Conservation (phyloP, 371 early-diverging fungal genomes). For the Syncephalastrum contaminatum region DNA sequence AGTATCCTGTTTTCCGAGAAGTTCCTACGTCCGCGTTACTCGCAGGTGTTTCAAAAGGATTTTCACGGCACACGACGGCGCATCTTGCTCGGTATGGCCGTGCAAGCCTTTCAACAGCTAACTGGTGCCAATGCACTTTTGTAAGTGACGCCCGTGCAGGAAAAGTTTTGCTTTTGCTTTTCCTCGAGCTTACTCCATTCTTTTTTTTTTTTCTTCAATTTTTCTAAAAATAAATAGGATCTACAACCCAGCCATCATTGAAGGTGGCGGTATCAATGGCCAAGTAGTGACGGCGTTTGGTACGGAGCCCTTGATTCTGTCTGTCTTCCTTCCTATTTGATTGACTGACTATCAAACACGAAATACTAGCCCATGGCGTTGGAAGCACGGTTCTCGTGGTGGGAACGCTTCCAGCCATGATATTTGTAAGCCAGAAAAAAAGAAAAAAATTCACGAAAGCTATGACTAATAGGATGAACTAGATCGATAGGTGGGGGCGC, state of each 20-base stretch:
- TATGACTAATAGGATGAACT: slow-evolving; percentile 19
- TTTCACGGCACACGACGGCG: slow-evolving; percentile 56
- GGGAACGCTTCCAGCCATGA: slow-evolving; percentile 7
- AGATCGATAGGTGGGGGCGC: slow-evolving; percentile 70
- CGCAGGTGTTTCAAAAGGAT: slow-evolving; percentile 3
- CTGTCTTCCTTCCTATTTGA: too few species aligned
- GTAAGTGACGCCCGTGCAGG: slow-evolving; percentile 30
- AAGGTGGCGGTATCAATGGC: too few species aligned
- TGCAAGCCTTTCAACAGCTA: slow-evolving; percentile 75
- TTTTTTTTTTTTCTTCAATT: too few species aligned
- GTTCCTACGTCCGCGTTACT: slow-evolving; percentile 42
- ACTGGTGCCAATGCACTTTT: slow-evolving; percentile 76
- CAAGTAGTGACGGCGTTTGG: too few species aligned
- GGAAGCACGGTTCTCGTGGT: slow-evolving; percentile 8
- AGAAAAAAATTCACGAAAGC: neutral
- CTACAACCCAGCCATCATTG: too few species aligned
- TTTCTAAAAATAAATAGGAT: too few species aligned
- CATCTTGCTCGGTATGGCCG: slow-evolving; percentile 62
- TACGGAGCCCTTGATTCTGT: too few species aligned
- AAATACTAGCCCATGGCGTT: slow-evolving; percentile 7
- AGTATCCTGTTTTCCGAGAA: slow-evolving; percentile 69
- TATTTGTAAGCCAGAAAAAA: neutral
- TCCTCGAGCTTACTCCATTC: too few species aligned
- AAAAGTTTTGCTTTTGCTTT: too few species aligned
- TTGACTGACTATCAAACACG: too few species aligned